These are phyloP conservation scores for Hamamelis virginiana DNA, from an alignment of 164 flowering plant species.

Conservation along the genomic window DNA sequence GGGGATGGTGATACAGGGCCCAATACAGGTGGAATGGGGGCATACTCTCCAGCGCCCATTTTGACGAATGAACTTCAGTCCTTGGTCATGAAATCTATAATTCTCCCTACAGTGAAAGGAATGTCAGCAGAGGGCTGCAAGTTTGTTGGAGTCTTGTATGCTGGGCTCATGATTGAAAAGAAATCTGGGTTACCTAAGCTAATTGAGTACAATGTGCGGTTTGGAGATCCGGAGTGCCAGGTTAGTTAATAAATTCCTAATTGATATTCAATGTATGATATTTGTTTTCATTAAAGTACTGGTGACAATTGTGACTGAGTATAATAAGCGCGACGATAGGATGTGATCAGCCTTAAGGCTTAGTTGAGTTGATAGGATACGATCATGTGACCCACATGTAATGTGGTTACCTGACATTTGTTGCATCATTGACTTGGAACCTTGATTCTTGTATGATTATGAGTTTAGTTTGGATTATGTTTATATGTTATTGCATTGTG, in stretches of 20 bases:
- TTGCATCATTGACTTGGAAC: too few relatives aligned
- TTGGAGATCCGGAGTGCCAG: constrained; percentile 99
- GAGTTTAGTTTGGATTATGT: too few relatives aligned
- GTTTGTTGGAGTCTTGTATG: constrained; percentile 93
- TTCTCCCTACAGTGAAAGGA: constrained; percentile 86
- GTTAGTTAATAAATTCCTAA: constrained; percentile 34
- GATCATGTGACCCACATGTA: not conserved
- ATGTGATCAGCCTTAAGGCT: too few relatives aligned
- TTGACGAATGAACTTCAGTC: constrained; percentile 75
- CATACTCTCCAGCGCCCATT: constrained; percentile 94
- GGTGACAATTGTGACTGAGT: not conserved
- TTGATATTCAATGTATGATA: not conserved
- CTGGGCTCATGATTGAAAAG: constrained; percentile 98
- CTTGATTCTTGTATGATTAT: too few relatives aligned
- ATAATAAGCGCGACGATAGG: not conserved
- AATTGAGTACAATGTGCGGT: constrained; percentile 94
- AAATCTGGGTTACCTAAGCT: constrained; percentile 85
- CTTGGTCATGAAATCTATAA: constrained; percentile 78
- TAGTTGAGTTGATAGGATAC: too few relatives aligned
- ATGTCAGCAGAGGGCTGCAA: constrained; percentile 92
- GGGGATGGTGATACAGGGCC: constrained; percentile 99
- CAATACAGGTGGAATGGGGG: constrained; percentile 99
- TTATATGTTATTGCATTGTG: too few relatives aligned
- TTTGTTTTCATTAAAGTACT: not conserved
- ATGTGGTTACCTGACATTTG: too few relatives aligned